phyloP scores from a whole-genome alignment of 768 basidiomycete species.

The Auriculariales sp. region DNA sequence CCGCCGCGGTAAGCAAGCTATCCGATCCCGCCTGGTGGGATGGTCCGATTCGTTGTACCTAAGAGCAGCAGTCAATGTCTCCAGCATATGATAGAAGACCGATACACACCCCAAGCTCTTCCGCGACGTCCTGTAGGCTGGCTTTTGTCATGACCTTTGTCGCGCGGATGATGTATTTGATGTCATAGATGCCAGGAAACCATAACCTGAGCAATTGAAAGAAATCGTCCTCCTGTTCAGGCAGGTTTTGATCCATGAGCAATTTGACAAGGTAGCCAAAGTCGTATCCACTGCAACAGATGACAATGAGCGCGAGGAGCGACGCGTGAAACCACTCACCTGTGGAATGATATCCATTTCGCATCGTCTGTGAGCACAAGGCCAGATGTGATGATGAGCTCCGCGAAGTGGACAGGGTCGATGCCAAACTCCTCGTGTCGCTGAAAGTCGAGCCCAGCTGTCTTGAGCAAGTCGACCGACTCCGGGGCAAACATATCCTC shows the following conservation, averaged over 20 bases:
- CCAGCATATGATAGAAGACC: neutral
- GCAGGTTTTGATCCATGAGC: constrained; percentile 23
- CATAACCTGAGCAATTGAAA: constrained; percentile 76
- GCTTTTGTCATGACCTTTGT: constrained; percentile 75
- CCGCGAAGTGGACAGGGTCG: constrained; percentile 85
- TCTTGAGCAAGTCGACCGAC: constrained; percentile 84
- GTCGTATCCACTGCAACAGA: constrained; percentile 71
- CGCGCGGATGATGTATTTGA: constrained; percentile 89
- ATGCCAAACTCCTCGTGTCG: constrained; percentile 89
- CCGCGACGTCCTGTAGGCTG: constrained; percentile 86
- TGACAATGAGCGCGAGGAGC: neutral
- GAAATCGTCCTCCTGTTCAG: constrained; percentile 57
- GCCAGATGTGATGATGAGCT: constrained; percentile 92
- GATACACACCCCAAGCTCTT: constrained; percentile 77
- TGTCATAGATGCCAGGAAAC: constrained; percentile 96
- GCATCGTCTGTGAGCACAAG: constrained; percentile 79
- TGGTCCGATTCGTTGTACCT: constrained; percentile 81
- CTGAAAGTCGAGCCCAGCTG: constrained; percentile 91
- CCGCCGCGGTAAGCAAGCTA: constrained; percentile 79
- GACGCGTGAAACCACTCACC: constrained; percentile 34
- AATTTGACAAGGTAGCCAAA: constrained; percentile 98
- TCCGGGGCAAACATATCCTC: constrained; percentile 99
- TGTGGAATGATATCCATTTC: constrained; percentile 96
- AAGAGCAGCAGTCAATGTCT: constrained; percentile 3
- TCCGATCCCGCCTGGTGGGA: constrained; percentile 98